These are phyloP conservation scores for Phytophthora citricola DNA, from an alignment of 352 stramenopile genomes.

Conservation along the genomic window DNA sequence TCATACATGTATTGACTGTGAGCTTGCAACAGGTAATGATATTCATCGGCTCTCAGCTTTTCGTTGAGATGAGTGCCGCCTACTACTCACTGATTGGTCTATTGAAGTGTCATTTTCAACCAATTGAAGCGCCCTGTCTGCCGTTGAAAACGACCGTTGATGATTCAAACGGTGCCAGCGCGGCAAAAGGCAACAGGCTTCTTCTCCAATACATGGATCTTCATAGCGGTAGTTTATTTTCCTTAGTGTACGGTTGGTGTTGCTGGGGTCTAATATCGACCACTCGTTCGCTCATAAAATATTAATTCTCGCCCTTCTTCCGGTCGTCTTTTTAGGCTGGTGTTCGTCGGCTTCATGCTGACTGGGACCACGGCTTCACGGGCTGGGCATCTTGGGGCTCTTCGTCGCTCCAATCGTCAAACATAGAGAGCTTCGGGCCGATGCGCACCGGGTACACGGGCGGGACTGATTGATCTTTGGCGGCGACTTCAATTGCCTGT, in stretches of 20 bases:
- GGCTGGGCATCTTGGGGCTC: constrained; percentile 7
- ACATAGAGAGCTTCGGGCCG: constrained; percentile 26
- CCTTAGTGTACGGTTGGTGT: constrained; percentile 18
- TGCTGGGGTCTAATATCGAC: not conserved
- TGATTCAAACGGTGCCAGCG: constrained; percentile 20
- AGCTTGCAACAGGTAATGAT: too few species aligned
- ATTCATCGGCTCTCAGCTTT: constrained; percentile 20
- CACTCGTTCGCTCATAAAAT: constrained; percentile 35
- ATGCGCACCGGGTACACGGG: constrained; percentile 26
- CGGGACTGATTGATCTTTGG: constrained; percentile 33
- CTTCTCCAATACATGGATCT: not conserved
- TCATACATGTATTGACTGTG: too few species aligned
- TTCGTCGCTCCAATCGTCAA: constrained; percentile 31
- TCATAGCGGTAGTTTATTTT: constrained; percentile 23
- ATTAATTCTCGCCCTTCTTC: constrained; percentile 5
- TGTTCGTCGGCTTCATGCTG: constrained; percentile 17
- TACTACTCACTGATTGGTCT: constrained; percentile 9
- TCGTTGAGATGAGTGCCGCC: constrained; percentile 19
- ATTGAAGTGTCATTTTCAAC: not conserved
- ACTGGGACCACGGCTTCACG: constrained; percentile 27
- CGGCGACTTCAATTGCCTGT: constrained; percentile 21
- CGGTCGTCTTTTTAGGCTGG: not conserved
- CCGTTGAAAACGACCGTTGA: constrained; percentile 9
- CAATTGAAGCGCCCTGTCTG: constrained; percentile 7
- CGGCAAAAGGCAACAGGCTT: constrained; percentile 5